Evolutionary conservation across 768 basidiomycete species (phyloP).

Genomic region (Mycena floridula): DNA sequence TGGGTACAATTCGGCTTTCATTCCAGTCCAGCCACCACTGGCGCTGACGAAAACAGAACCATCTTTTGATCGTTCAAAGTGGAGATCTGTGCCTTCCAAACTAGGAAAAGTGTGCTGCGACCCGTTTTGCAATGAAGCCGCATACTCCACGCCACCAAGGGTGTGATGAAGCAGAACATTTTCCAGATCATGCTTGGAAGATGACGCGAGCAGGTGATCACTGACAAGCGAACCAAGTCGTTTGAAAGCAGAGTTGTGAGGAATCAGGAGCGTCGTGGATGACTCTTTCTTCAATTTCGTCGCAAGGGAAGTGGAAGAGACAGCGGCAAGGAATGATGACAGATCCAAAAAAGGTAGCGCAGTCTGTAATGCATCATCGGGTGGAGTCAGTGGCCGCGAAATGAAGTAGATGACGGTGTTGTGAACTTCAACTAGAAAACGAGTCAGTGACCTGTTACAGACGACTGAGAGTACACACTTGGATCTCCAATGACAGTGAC

Average conservation of each 20-base stretch:
- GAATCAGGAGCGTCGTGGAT: slow-evolving; percentile 78
- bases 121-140: slow-evolving; percentile 51
- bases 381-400: slow-evolving; percentile 77
- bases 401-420: slow-evolving; percentile 87
- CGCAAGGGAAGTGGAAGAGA: slow-evolving; percentile 83
- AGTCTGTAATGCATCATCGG: slow-evolving; percentile 73
- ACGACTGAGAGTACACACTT: slow-evolving; percentile 39
- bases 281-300: slow-evolving; percentile 58
- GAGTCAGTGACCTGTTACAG: slow-evolving; percentile 2
- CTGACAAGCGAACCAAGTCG: slow-evolving; percentile 81
- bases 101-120: slow-evolving; percentile 73
- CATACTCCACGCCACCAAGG: slow-evolving; percentile 70
- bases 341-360: slow-evolving; percentile 79
- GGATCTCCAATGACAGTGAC: slow-evolving; percentile 74
- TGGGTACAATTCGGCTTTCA: slow-evolving; percentile 54
- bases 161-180: slow-evolving; percentile 87
- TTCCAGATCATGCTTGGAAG: slow-evolving; percentile 75
- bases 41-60: slow-evolving; percentile 50
- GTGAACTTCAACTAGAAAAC: slow-evolving; percentile 55
- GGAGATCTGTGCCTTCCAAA: slow-evolving; percentile 79
- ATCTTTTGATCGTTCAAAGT: slow-evolving; percentile 51
- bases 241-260: slow-evolving; percentile 85
- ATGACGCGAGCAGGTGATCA: slow-evolving; percentile 73
- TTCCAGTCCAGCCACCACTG: slow-evolving; percentile 75
- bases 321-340: slow-evolving; percentile 85